Conservation (phyloP, 2,329 filamentous ascomycete species). For the Ramularia endophylla region DNA sequence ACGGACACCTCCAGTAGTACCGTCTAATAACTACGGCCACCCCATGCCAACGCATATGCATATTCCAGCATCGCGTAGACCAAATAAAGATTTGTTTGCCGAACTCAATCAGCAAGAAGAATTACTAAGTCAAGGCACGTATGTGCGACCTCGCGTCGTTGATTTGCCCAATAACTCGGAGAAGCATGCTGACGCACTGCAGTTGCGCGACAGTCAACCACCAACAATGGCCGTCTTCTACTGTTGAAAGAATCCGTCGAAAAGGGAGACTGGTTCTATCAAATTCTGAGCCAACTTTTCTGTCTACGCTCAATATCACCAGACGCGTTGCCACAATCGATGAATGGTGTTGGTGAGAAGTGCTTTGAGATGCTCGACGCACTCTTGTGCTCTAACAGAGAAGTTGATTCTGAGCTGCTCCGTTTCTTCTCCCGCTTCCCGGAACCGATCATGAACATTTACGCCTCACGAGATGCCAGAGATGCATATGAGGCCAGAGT, state of each 20-base stretch:
- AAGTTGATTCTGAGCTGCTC: slow-evolving; percentile 36
- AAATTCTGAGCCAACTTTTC: slow-evolving; percentile 60
- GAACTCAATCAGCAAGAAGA: slow-evolving; percentile 4
- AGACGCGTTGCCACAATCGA: slow-evolving; percentile 31
- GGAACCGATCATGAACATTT: slow-evolving; percentile 38
- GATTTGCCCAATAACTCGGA: no score
- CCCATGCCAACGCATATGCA: not conserved
- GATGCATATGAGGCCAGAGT: slow-evolving; percentile 30
- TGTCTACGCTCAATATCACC: slow-evolving; percentile 49
- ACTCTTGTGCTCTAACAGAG: slow-evolving; percentile 43
- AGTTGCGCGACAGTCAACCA: not conserved
- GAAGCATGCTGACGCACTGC: not conserved
- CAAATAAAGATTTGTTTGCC: slow-evolving; percentile 4
- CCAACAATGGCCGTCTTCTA: slow-evolving; percentile 38
- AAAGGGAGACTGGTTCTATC: slow-evolving; percentile 55
- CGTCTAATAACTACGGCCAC: not conserved
- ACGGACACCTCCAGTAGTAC: not conserved
- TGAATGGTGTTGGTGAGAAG: slow-evolving; percentile 31
- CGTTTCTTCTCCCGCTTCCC: slow-evolving; percentile 48
- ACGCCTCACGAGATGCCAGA: slow-evolving; percentile 34
- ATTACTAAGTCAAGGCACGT: not conserved
- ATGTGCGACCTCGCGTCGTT: no score
- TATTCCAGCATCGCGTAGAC: slow-evolving; percentile 9
- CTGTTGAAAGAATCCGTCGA: slow-evolving; percentile 54
- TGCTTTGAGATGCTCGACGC: slow-evolving; percentile 34